A percentile compares a stretch with the other conserved stretches of the same genome.
phyloP scores from a whole-genome alignment of 768 basidiomycete species.

The Trametes meyenii region DNA sequence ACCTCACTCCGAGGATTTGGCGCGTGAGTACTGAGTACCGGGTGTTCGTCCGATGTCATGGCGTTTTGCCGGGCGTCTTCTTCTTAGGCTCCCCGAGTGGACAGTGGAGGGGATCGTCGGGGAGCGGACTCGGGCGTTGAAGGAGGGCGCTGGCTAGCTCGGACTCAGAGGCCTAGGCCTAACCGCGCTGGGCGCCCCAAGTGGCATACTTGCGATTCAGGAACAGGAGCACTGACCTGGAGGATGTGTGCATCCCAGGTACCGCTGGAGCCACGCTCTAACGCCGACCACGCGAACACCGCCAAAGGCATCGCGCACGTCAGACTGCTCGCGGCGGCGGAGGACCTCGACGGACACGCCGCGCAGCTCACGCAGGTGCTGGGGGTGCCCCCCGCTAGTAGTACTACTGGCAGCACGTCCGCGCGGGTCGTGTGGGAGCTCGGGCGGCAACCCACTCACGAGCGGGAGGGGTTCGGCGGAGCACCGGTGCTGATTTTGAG shows the following conservation, averaged over 20 bases:
- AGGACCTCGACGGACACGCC: constrained; percentile 36
- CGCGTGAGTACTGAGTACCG: constrained; percentile 62
- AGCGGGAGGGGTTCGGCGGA: not conserved
- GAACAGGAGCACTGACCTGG: not conserved
- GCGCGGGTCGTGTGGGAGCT: constrained; percentile 47
- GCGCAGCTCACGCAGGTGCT: constrained; percentile 52
- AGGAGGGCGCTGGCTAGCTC: not conserved
- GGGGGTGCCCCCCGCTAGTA: constrained; percentile 40
- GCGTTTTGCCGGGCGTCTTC: too few relatives aligned
- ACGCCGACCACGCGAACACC: constrained; percentile 52
- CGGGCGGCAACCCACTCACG: constrained; percentile 32
- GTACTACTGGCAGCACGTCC: too few relatives aligned
- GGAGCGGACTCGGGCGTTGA: not conserved
- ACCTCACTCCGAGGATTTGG: constrained; percentile 61
- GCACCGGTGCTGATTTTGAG: constrained; percentile 41
- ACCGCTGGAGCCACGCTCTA: constrained; percentile 48
- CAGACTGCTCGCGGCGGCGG: constrained; percentile 41
- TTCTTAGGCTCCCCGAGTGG: too few relatives aligned
- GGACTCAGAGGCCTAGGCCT: too few relatives aligned
- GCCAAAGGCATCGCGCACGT: constrained; percentile 54
- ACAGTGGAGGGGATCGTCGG: not conserved
- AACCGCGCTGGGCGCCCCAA: not conserved
- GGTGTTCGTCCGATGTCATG: too few relatives aligned
- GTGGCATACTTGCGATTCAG: too few relatives aligned
- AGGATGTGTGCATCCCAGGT: constrained; percentile 42